Conservation (phyloP, 73 alveolate genomes). For the Blepharisma japonicum region DNA sequence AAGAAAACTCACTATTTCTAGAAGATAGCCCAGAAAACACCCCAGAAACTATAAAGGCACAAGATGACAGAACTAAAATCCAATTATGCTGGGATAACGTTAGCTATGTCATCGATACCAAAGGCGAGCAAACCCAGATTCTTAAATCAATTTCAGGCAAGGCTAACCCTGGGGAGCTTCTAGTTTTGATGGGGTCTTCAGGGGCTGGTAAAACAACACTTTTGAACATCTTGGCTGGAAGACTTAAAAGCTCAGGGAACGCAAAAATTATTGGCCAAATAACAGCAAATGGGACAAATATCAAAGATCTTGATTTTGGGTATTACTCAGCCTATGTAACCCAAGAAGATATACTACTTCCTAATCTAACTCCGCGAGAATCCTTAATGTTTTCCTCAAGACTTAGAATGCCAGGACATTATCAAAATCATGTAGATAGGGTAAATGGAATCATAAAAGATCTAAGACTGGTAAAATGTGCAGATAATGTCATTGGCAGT, state of each 20-base stretch:
- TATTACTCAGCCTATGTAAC: conserved; percentile 14
- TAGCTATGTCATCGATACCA: not conserved
- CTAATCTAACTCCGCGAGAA: conserved; percentile 38
- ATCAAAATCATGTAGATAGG: conserved; percentile 28
- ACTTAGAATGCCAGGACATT: conserved; percentile 31
- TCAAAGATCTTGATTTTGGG: conserved; percentile 31
- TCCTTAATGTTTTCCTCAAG: conserved; percentile 44
- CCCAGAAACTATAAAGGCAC: not conserved
- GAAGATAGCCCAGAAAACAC: not conserved
- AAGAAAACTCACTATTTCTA: no score
- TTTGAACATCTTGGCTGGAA: conserved; percentile 37
- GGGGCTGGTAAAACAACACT: conserved; percentile 56
- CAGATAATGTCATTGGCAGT: conserved; percentile 54
- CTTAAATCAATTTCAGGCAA: conserved; percentile 18
- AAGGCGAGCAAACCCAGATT: not conserved
- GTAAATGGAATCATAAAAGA: conserved; percentile 37
- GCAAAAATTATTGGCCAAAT: conserved; percentile 32
- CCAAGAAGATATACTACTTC: conserved; percentile 41
- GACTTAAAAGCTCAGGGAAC: conserved; percentile 25
- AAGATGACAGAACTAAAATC: not conserved
- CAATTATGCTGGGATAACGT: not conserved
- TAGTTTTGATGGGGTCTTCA: conserved; percentile 35
- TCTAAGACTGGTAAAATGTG: conserved; percentile 30
- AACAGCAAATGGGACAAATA: conserved; percentile 30
- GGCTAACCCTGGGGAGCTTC: conserved; percentile 46